Conservation (phyloP, 768 basidiomycete genomes). For the Russula olivacea region DNA sequence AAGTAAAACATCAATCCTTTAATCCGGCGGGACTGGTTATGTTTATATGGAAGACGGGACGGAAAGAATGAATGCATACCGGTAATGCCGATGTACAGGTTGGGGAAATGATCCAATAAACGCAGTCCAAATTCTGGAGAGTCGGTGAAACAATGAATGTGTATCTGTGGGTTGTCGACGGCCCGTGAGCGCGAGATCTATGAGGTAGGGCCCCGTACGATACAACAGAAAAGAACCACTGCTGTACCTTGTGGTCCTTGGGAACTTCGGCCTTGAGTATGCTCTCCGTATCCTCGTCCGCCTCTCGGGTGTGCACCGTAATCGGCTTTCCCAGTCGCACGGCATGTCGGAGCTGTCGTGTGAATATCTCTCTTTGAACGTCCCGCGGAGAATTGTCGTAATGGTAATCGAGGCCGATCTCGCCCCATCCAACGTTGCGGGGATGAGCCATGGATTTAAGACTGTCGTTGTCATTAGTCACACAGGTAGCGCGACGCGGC, state of each 20-base stretch:
- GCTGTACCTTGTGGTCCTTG: constrained; percentile 51
- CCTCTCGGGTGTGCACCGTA: constrained; percentile 83
- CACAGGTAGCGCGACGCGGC: background rate
- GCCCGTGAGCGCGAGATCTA: background rate
- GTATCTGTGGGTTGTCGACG: constrained; percentile 46
- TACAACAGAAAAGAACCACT: background rate
- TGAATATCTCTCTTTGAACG: constrained; percentile 60
- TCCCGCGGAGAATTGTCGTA: constrained; percentile 72
- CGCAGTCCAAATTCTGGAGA: constrained; percentile 65
- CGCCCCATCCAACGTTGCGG: constrained; percentile 82
- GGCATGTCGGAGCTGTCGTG: constrained; percentile 62
- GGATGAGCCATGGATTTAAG: constrained; percentile 73
- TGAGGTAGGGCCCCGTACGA: background rate
- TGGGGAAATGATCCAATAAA: constrained; percentile 70
- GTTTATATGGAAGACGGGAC: background rate
- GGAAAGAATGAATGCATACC: constrained; percentile 34
- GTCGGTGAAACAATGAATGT: constrained; percentile 87
- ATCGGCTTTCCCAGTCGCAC: constrained; percentile 67
- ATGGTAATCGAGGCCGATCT: constrained; percentile 84
- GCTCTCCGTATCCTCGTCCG: constrained; percentile 73
- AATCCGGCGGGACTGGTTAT: background rate
- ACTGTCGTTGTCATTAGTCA: constrained; percentile 32
- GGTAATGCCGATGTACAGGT: constrained; percentile 80
- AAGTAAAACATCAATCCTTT: background rate
- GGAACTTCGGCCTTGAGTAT: constrained; percentile 77